phyloP scores from a whole-genome alignment of 2,329 filamentous ascomycete genomes.

The Pseudogymnoascus sp. region DNA sequence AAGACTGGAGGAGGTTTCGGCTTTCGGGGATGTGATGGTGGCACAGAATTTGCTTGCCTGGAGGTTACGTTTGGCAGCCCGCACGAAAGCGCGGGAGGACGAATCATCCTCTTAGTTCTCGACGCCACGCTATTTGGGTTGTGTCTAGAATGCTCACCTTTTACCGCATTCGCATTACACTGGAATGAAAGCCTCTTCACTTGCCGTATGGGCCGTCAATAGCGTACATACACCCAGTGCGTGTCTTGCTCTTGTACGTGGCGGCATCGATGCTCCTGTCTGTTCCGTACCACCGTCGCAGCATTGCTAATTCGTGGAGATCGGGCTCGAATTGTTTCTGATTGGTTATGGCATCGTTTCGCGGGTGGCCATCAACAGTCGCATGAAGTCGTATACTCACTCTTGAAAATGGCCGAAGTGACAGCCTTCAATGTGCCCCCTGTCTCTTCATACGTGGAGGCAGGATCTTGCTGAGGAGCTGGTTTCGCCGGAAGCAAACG shows the following conservation, averaged over 20 bases:
- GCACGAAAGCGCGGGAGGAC: not conserved
- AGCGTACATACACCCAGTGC: not conserved
- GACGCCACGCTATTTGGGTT: not conserved
- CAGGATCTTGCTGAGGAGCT: not conserved
- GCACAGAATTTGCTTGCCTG: not conserved
- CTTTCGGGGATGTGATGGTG: not conserved
- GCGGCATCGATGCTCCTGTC: not conserved
- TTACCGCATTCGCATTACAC: slow-evolving; percentile 1
- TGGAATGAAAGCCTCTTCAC: not conserved
- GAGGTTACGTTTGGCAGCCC: not conserved
- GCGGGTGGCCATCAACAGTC: not conserved
- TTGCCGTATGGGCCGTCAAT: not conserved
- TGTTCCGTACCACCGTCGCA: not conserved
- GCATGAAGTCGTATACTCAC: not conserved
- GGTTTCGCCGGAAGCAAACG: slow-evolving; percentile 5
- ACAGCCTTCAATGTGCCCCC: not conserved
- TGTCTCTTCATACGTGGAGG: slow-evolving; percentile 5
- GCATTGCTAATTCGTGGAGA: not conserved
- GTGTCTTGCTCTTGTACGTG: slow-evolving; percentile 2
- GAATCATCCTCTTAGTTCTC: not conserved
- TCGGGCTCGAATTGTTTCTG: not conserved
- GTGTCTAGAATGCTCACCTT: not conserved
- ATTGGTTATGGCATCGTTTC: slow-evolving; percentile 6
- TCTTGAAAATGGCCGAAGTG: not conserved
- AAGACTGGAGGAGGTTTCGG: not conserved